phyloP scores from a whole-genome alignment of 768 basidiomycete species.

The Collybia sordida region DNA sequence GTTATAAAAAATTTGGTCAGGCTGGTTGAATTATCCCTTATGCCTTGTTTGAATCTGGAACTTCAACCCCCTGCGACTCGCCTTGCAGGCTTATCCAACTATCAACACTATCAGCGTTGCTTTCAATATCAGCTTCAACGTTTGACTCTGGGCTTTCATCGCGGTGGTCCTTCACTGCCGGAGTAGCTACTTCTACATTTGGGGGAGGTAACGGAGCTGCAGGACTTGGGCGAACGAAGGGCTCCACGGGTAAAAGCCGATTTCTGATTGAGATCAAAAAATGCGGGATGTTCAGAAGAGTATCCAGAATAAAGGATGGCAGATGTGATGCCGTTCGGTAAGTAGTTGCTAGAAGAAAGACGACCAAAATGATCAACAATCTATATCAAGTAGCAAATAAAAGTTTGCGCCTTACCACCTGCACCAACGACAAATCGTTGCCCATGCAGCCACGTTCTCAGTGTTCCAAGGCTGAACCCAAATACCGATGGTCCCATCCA shows the following conservation, averaged over 20 bases:
- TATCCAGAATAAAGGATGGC: conserved; percentile 63
- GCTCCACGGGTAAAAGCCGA: conserved; percentile 52
- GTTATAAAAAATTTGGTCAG: too few relatives aligned
- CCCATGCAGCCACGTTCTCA: conserved; percentile 61
- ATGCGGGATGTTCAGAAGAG: conserved; percentile 65
- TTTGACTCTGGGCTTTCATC: conserved; percentile 5
- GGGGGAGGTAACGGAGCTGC: conserved; percentile 24
- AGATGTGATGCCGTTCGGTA: conserved; percentile 72
- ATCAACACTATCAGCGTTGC: conserved; percentile 51
- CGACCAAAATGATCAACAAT: conserved; percentile 7
- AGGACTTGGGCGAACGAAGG: conserved; percentile 27
- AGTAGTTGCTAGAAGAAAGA: conserved; percentile 52
- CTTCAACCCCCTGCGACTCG: conserved; percentile 12
- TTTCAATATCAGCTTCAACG: conserved; percentile 65
- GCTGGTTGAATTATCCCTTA: too few relatives aligned
- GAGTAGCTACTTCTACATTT: conserved; percentile 17
- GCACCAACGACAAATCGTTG: conserved; percentile 75
- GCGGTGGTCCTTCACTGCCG: conserved; percentile 6
- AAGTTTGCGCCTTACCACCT: conserved; percentile 54
- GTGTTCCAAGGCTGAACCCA: conserved; percentile 44
- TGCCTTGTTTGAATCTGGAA: background rate
- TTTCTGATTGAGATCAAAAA: conserved; percentile 62
- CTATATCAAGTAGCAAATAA: background rate
- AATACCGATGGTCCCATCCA: conserved; percentile 40
- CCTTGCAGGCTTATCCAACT: conserved; percentile 70